A percentile compares a stretch with the other conserved stretches of the same genome.
These are phyloP conservation scores for Beauveria asiatica DNA, from an alignment of 2,329 filamentous ascomycete species.

Conservation along the genomic window DNA sequence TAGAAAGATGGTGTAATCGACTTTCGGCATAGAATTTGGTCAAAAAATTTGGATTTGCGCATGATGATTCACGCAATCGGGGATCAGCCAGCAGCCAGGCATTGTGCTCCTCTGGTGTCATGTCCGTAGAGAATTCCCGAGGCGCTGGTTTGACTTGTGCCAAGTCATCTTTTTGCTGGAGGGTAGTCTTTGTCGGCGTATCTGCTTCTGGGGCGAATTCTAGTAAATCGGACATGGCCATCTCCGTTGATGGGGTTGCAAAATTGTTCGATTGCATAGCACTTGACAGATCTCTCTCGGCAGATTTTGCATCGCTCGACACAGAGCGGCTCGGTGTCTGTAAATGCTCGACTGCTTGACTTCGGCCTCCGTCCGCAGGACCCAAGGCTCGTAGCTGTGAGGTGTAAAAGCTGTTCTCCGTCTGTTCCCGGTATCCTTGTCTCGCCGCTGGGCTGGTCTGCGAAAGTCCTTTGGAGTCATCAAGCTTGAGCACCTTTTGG, in stretches of 20 bases:
- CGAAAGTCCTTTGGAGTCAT: conserved; percentile 55
- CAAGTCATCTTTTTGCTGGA: background rate
- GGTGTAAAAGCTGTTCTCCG: conserved; percentile 73
- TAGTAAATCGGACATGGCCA: background rate
- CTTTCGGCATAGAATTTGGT: conserved; percentile 95
- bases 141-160: background rate
- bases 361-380: conserved; percentile 20
- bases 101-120: conserved; percentile 92
- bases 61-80: conserved; percentile 77
- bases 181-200: background rate
- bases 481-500: conserved; percentile 65
- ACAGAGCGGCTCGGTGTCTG: conserved; percentile 16
- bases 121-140: conserved; percentile 40
- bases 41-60: conserved; percentile 86
- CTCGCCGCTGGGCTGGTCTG: conserved; percentile 50
- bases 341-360: conserved; percentile 21
- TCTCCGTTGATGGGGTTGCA: background rate
- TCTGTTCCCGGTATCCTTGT: conserved; percentile 71
- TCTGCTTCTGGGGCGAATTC: conserved; percentile 10
- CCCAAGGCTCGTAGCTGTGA: conserved; percentile 50
- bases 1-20: conserved; percentile 85
- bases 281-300: conserved; percentile 12
- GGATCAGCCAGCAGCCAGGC: conserved; percentile 76
- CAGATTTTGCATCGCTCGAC: background rate
- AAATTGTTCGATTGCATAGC: background rate